Conservation (phyloP, 2,329 filamentous ascomycete species). For the Niveomyces coronatus region DNA sequence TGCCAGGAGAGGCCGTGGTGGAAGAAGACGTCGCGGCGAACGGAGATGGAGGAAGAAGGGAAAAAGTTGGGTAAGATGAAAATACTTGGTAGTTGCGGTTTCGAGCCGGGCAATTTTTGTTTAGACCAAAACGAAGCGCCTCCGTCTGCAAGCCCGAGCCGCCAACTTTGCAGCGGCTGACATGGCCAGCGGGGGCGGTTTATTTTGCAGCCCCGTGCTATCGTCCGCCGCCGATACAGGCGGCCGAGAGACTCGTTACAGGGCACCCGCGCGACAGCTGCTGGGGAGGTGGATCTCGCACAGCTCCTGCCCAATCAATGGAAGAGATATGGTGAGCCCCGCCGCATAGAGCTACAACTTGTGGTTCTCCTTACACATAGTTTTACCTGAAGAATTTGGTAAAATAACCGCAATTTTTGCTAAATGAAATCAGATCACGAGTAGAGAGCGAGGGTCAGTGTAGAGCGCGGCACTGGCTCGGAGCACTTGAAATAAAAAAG, state of each 20-base stretch:
- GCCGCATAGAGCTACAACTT: constrained; percentile 3
- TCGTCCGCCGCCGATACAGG: no score
- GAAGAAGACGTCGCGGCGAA: constrained; percentile 1
- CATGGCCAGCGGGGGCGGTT: no score
- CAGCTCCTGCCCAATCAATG: no score
- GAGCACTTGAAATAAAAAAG: neutral
- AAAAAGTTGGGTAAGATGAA: constrained; percentile 5
- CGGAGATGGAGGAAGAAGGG: constrained; percentile 2
- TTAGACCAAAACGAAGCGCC: neutral
- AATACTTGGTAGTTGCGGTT: constrained; percentile 9
- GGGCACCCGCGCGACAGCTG: neutral
- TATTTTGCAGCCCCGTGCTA: no score
- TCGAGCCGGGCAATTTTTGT: constrained; percentile 4
- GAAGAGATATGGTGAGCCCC: no score
- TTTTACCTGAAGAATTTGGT: constrained; percentile 7
- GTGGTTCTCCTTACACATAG: constrained; percentile 11
- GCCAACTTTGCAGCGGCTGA: no score
- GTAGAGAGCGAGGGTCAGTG: neutral
- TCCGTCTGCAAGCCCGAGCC: no score
- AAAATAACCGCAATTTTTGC: neutral
- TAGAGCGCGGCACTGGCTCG: neutral
- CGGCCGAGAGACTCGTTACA: no score
- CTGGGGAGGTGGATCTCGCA: no score
- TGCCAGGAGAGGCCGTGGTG: no score
- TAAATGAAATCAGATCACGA: neutral